Conservation (phyloP, 495 filamentous ascomycete species). For the Aspergillus nanangensis region DNA sequence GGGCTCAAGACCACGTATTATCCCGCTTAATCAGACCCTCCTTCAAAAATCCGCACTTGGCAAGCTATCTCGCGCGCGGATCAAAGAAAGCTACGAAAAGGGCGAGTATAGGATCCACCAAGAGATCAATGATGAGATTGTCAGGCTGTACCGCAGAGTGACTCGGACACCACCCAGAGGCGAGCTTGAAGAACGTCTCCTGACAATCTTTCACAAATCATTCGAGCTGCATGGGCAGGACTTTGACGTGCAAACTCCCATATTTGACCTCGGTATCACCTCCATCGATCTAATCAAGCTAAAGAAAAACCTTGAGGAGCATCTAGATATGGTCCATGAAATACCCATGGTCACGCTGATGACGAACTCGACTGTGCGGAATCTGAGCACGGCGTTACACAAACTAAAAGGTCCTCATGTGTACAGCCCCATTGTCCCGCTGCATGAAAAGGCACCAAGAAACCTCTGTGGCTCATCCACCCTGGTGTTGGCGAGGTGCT, state of each 20-base stretch:
- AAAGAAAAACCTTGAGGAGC: neutral
- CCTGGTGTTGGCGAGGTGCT: slow-evolving; percentile 54
- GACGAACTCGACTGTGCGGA: slow-evolving; percentile 30
- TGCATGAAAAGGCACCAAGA: slow-evolving; percentile 37
- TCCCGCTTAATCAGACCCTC: neutral
- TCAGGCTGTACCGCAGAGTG: neutral
- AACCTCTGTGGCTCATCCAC: slow-evolving; percentile 51
- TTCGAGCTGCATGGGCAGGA: neutral
- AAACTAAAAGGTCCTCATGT: slow-evolving; percentile 2
- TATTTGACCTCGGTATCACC: neutral
- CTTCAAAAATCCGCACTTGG: slow-evolving; percentile 26
- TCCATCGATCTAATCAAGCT: neutral
- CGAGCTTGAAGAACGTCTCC: neutral
- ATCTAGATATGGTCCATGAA: neutral
- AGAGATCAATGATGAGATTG: slow-evolving; percentile 19
- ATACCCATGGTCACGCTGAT: slow-evolving; percentile 16
- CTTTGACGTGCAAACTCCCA: neutral
- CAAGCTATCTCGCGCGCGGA: slow-evolving; percentile 41
- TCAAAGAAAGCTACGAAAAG: slow-evolving; percentile 15
- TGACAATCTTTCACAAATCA: neutral
- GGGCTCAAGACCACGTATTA: neutral
- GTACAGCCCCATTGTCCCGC: slow-evolving; percentile 46
- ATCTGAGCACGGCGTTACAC: slow-evolving; percentile 16
- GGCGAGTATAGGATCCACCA: slow-evolving; percentile 9
- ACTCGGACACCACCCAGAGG: neutral